Percentiles rank a stretch among this genome's conserved stretches.
phyloP scores from a whole-genome alignment of 2,329 filamentous ascomycete species.

The Amauroascus verrucosus region DNA sequence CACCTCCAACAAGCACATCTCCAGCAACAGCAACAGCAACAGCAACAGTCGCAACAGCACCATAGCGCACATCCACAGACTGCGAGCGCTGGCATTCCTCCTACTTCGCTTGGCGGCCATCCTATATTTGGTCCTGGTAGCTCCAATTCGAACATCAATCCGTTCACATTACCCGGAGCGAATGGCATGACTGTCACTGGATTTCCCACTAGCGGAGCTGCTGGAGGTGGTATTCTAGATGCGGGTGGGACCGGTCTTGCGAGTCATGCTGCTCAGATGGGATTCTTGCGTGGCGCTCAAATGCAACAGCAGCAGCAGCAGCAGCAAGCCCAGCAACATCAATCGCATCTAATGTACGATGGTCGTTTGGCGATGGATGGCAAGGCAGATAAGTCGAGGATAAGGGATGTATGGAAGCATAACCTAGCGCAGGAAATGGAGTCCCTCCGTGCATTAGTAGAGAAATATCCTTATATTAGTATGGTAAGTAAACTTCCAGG shows the following conservation, averaged over 20 bases:
- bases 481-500: conserved; percentile 58
- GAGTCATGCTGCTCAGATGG: conserved; percentile 78
- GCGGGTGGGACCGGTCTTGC: conserved; percentile 59
- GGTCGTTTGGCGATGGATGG: conserved; percentile 45
- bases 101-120: conserved; percentile 54
- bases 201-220: conserved; percentile 45
- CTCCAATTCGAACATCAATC: conserved; percentile 57
- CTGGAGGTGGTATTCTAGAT: conserved; percentile 40
- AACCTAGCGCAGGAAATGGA: conserved; percentile 90
- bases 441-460: conserved; percentile 67
- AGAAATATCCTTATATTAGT: conserved; percentile 89
- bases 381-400: conserved; percentile 61
- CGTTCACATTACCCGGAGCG: conserved; percentile 47
- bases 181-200: conserved; percentile 51
- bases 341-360: conserved; percentile 37
- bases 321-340: conserved; percentile 43
- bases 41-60: conserved; percentile 41
- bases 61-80: conserved; percentile 35
- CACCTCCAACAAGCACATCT: conserved; percentile 45
- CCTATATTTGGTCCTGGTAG: conserved; percentile 56
- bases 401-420: conserved; percentile 91
- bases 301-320: conserved; percentile 52
- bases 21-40: conserved; percentile 30
- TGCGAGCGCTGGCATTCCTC: conserved; percentile 41
- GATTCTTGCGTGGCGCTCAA: conserved; percentile 65